Base-by-base conservation (phyloP, 2,329 filamentous ascomycete species). In the Xylariaceae sp. region DNA sequence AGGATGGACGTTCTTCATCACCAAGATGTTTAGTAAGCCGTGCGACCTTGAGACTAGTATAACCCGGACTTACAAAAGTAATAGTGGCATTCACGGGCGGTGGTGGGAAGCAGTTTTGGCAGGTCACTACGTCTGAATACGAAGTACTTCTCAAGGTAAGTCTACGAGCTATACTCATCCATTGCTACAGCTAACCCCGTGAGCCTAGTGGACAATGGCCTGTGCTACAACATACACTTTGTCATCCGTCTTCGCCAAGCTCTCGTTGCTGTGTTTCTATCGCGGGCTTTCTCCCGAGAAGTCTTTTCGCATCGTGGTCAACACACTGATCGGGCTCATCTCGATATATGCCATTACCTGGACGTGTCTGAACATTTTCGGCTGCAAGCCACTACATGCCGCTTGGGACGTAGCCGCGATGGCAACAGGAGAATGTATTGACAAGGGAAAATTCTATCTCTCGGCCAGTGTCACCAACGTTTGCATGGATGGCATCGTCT, bases 241-340 rank as follows among this genome's bases (percentile, higher is more conserved):
- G 14, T 20, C 42, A 10, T 40, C 42, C 4, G 43, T 46, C 29
- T 43, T 52, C 20, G 14, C 41, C 43, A 52, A 56, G 49, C 21
- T 53, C 29, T 59, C 61, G 16, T 44, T 51, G 14, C 53, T 52
- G 42, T 47, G 50, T 45, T 41, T 57, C 48, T 44, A 56, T 29
- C 50, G 20, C 14, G n/a, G 21, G 16, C n/a, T 52, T 10, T 46
- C 50, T 3, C 50, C 32, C 18, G 29, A 52, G 18, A 5, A 19
- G 29, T 26, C 6, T 6, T 52, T 21, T 19, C 23, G 20, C 26
- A 20, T 40, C 19, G 16, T 42, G 9, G 42, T 52, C 10, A n/a
- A 6, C 26, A 41, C 19, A 3, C 23, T 52, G 2, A 45, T 20
- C 23, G 44, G 16, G 18, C 21, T 26, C 44, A 26, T 32, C 21